These are phyloP conservation scores for Reutealis trisperma DNA, from an alignment of 345 rosid genomes.

Conservation along the genomic window DNA sequence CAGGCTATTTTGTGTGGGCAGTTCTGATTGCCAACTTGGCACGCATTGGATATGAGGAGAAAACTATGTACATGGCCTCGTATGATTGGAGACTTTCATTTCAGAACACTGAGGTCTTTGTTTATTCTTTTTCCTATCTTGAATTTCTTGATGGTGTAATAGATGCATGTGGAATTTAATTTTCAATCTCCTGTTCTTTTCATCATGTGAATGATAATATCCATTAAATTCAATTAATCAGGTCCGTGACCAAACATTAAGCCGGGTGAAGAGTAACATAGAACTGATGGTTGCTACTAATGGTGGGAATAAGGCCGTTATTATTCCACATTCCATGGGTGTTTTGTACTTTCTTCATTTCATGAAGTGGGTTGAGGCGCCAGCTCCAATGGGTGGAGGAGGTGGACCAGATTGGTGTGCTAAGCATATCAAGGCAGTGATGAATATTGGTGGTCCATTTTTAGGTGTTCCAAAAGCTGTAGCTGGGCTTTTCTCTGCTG, in stretches of 20 bases:
- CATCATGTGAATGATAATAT: slow-evolving; percentile 6
- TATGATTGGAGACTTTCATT: slow-evolving; percentile 96
- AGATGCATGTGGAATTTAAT: slow-evolving; percentile 5
- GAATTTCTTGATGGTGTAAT: slow-evolving; percentile 12
- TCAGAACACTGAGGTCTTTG: slow-evolving; percentile 87
- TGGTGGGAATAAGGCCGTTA: slow-evolving; percentile 81
- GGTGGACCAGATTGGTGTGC: slow-evolving; percentile 97
- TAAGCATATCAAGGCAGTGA: slow-evolving; percentile 85
- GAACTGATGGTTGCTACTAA: slow-evolving; percentile 85
- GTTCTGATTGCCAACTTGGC: slow-evolving; percentile 95
- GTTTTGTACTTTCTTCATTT: slow-evolving; percentile 87
- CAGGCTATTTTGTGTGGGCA: slow-evolving; percentile 98
- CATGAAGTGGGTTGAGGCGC: slow-evolving; percentile 99
- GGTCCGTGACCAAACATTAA: slow-evolving; percentile 87
- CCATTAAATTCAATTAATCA: slow-evolving; percentile 31
- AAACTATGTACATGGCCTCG: slow-evolving; percentile 95
- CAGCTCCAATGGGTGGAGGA: slow-evolving; percentile 96
- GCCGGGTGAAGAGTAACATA: slow-evolving; percentile 77
- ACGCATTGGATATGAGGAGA: slow-evolving; percentile 92
- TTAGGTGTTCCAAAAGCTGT: slow-evolving; percentile 94
- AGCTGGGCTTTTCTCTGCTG: slow-evolving; percentile 89
- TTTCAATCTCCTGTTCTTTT: background rate
- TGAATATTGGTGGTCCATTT: slow-evolving; percentile 94
- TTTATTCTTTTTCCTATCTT: background rate
- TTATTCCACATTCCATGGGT: slow-evolving; percentile 98